These are phyloP conservation scores for Actinidia arguta DNA, from an alignment of 179 eudicot species.

Conservation along the genomic window DNA sequence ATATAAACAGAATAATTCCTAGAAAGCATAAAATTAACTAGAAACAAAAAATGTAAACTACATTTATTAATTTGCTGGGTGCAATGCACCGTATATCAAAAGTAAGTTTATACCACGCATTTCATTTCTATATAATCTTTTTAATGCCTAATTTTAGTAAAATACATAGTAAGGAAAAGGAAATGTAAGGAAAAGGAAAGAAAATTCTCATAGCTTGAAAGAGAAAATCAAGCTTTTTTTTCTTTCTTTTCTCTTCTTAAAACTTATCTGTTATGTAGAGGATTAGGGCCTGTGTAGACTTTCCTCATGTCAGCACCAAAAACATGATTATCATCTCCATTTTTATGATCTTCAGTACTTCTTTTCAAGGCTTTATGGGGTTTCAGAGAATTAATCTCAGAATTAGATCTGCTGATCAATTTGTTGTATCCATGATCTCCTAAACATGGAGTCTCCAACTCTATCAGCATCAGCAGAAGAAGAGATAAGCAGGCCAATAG, in stretches of 20 bases:
- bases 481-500: slow-evolving; percentile 41
- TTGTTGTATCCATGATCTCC: slow-evolving; percentile 46
- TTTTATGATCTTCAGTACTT: neutral
- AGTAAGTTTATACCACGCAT: too few relatives aligned
- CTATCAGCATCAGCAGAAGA: slow-evolving; percentile 45
- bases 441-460: slow-evolving; percentile 43
- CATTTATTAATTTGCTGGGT: too few relatives aligned
- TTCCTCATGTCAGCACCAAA: slow-evolving; percentile 80
- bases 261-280: slow-evolving; percentile 87
- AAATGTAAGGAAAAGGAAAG: neutral
- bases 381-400: slow-evolving; percentile 25
- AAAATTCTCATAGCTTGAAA: slow-evolving; percentile 20
- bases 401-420: slow-evolving; percentile 34
- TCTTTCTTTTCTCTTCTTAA: neutral
- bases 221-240: slow-evolving; percentile 26
- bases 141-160: too few relatives aligned
- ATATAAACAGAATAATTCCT: too few relatives aligned
- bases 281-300: slow-evolving; percentile 91
- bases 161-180: neutral
- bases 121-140: too few relatives aligned
- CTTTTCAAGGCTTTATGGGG: slow-evolving; percentile 25
- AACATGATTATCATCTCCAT: slow-evolving; percentile 34
- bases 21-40: too few relatives aligned
- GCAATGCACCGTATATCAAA: too few relatives aligned
- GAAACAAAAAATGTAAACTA: too few relatives aligned